Evolutionary conservation across 2,329 filamentous ascomycete species (phyloP).

Genomic region (Calonectria montana): DNA sequence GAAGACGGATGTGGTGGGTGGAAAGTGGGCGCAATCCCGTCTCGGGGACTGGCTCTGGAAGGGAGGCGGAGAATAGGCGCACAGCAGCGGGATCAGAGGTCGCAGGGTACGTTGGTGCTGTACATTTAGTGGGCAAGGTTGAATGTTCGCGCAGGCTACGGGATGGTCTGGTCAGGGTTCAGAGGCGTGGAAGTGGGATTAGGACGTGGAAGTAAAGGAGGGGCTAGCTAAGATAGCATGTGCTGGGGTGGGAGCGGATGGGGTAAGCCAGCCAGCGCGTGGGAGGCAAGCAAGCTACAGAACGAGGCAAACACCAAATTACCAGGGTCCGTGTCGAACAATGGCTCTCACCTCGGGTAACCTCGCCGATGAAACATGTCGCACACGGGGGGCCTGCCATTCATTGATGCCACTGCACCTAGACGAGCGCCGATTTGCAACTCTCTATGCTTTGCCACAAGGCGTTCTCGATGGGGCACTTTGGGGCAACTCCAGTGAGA

Average conservation of each 20-base stretch:
- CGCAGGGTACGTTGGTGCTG: background rate
- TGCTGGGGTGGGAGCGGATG: conserved; percentile 5
- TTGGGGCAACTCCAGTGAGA: conserved; percentile 18
- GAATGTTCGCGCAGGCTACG: background rate
- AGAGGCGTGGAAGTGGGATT: conserved; percentile 17
- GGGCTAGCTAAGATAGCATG: conserved; percentile 5
- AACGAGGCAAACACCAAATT: background rate
- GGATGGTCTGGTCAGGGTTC: conserved; percentile 10
- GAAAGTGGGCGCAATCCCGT: conserved; percentile 36
- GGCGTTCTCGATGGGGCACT: conserved; percentile 40
- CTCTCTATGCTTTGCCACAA: conserved; percentile 30
- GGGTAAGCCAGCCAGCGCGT: conserved; percentile 7
- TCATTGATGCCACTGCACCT: conserved; percentile 11
- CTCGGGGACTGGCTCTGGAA: conserved; percentile 18
- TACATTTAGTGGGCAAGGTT: conserved; percentile 8
- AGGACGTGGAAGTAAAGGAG: background rate
- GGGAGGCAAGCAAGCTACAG: background rate
- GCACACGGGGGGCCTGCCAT: background rate
- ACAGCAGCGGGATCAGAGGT: conserved; percentile 17
- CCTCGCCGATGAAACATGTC: conserved; percentile 7
- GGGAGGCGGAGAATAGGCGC: conserved; percentile 39
- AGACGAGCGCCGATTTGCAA: background rate
- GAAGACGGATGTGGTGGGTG: conserved; percentile 27
- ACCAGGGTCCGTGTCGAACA: background rate
- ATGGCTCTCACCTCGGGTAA: background rate